phyloP scores from a whole-genome alignment of 495 filamentous ascomycete genomes.

The Bathelium albidoporum region DNA sequence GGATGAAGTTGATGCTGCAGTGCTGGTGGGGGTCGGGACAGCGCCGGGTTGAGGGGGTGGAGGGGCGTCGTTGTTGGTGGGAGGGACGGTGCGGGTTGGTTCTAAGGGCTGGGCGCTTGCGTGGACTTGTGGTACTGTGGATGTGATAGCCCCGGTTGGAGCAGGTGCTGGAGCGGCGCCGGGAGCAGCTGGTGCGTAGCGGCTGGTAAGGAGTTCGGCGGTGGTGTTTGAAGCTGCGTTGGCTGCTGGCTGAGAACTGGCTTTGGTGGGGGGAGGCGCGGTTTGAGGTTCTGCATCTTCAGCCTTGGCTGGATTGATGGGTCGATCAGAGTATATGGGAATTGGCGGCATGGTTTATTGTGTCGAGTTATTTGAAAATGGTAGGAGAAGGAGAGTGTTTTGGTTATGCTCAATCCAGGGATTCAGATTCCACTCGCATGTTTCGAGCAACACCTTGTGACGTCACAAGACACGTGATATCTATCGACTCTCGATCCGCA shows the following conservation, averaged over 20 bases:
- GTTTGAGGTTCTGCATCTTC: constrained; percentile 42
- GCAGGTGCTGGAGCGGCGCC: constrained; percentile 26
- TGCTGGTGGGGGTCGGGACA: constrained; percentile 30
- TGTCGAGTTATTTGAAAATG: background rate
- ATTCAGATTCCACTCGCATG: too few species aligned
- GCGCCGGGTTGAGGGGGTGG: constrained; percentile 55
- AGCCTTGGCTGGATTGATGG: constrained; percentile 44
- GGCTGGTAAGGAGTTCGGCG: constrained; percentile 33
- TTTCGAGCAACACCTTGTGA: background rate
- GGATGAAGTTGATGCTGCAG: constrained; percentile 19
- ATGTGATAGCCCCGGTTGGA: constrained; percentile 21
- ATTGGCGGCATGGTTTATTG: constrained; percentile 44
- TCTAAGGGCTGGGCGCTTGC: constrained; percentile 7
- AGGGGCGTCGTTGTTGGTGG: constrained; percentile 27
- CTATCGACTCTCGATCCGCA: too few species aligned
- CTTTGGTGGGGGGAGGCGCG: constrained; percentile 17
- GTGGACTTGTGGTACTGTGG: constrained; percentile 22
- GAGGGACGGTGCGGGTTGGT: constrained; percentile 29
- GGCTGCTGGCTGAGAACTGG: constrained; percentile 7
- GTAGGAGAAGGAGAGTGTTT: background rate
- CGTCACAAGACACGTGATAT: background rate
- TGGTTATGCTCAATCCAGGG: background rate
- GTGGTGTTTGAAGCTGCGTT: constrained; percentile 16
- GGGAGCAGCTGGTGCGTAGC: constrained; percentile 31
- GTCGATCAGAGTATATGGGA: constrained; percentile 47